Percentiles rank a stretch among this genome's conserved stretches.
phyloP scores from a whole-genome alignment of 306 rosid genomes.

The Neltuma alba region DNA sequence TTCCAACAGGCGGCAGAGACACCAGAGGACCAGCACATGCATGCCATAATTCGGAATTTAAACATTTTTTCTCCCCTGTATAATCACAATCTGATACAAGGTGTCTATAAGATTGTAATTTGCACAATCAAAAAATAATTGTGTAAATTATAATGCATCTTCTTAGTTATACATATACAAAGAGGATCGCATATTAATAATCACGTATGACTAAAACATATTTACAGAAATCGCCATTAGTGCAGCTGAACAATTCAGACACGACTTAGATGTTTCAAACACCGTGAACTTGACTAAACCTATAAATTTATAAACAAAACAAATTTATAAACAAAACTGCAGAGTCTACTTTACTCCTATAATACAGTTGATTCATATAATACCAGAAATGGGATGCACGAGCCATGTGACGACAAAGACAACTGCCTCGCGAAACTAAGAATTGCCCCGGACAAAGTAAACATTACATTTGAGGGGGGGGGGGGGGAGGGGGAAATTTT shows the following conservation, averaged over 20 bases:
- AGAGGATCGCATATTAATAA: not conserved
- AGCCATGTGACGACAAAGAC: slow-evolving; percentile 25
- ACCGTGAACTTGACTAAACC: not conserved
- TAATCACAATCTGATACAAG: slow-evolving; percentile 19
- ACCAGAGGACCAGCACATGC: slow-evolving; percentile 84
- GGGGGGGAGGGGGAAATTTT: not conserved
- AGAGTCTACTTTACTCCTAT: not conserved
- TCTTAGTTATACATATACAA: not conserved
- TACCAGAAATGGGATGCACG: slow-evolving; percentile 20
- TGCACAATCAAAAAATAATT: not conserved
- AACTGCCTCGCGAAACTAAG: slow-evolving; percentile 6
- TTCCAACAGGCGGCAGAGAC: slow-evolving; percentile 69
- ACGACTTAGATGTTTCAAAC: not conserved
- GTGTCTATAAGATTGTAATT: not conserved
- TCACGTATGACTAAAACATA: not conserved
- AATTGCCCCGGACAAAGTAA: slow-evolving; percentile 7
- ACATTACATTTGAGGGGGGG: not conserved
- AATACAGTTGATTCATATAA: slow-evolving; percentile 13
- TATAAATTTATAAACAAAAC: not conserved
- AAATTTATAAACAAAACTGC: not conserved
- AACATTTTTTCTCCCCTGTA: slow-evolving; percentile 70
- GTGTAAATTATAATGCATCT: not conserved
- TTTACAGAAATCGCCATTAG: slow-evolving; percentile 14
- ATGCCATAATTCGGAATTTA: slow-evolving; percentile 83
- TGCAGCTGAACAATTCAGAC: not conserved